These are phyloP conservation scores for Articulospora tetracladia DNA, from an alignment of 495 filamentous ascomycete species.

Conservation along the genomic window DNA sequence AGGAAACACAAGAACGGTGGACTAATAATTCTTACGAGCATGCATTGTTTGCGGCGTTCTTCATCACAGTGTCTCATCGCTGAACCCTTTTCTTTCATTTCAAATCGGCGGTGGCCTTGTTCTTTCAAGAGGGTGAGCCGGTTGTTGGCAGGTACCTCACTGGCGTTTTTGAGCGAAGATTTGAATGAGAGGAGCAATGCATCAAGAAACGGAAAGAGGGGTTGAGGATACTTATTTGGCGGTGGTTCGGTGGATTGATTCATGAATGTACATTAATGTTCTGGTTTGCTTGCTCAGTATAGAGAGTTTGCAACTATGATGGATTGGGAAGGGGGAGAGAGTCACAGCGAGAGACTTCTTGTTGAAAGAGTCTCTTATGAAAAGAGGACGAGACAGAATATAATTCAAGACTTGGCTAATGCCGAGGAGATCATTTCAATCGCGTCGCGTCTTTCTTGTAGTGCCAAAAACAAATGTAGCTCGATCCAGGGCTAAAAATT, in stretches of 20 bases:
- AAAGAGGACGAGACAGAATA: neutral
- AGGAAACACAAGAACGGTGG: neutral
- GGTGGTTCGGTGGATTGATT: neutral
- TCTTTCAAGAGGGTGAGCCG: neutral
- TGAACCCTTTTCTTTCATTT: neutral
- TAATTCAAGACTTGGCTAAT: neutral
- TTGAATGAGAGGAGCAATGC: neutral
- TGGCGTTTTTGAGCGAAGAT: neutral
- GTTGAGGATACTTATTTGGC: neutral
- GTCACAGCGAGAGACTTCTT: neutral
- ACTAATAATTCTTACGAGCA: neutral
- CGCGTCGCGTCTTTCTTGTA: neutral
- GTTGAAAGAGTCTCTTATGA: neutral
- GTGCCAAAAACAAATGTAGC: too few relatives aligned
- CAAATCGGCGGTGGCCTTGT: neutral
- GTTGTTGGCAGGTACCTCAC: neutral
- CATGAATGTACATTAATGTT: conserved; percentile 9
- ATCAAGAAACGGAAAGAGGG: neutral
- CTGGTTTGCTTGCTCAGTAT: neutral
- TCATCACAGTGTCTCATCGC: neutral
- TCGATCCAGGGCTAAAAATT: too few relatives aligned
- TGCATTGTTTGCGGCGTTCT: neutral
- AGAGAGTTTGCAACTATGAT: neutral
- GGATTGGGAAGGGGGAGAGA: neutral
- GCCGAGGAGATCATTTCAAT: neutral